Conservation (phyloP, 1,284 basidiomycete genomes). For the Mycena citricolor region DNA sequence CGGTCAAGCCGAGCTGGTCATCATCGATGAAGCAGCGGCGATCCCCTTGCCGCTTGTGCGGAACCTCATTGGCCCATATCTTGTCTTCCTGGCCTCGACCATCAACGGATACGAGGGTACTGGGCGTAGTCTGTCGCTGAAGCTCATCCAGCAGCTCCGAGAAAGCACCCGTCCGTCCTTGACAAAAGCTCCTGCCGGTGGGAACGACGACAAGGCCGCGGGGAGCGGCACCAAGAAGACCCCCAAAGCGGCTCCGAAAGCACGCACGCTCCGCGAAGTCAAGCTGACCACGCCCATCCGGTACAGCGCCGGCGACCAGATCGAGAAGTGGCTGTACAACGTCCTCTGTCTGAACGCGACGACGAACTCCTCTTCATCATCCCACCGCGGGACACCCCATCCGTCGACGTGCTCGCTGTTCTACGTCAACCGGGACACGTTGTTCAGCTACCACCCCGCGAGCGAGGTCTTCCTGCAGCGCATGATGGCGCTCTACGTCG, state of each 20-base stretch:
- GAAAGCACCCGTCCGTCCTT: constrained; percentile 78
- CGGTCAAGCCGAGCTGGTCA: constrained; percentile 95
- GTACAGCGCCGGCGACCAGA: constrained; percentile 83
- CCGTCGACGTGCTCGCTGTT: constrained; percentile 93
- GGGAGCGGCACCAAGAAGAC: constrained; percentile 46
- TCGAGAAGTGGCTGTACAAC: constrained; percentile 94
- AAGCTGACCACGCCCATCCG: constrained; percentile 96
- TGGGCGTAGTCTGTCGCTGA: constrained; percentile 94
- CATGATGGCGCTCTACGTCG: constrained; percentile 98
- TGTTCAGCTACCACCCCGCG: constrained; percentile 97
- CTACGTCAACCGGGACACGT: constrained; percentile 93
- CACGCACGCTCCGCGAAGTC: constrained; percentile 87
- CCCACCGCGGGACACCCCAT: constrained; percentile 85
- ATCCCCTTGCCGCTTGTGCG: constrained; percentile 95
- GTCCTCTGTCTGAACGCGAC: constrained; percentile 95
- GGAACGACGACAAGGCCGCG: constrained; percentile 44
- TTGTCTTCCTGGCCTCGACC: constrained; percentile 97
- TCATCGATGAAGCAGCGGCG: constrained; percentile 98
- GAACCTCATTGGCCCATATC: constrained; percentile 94
- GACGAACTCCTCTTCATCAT: constrained; percentile 56
- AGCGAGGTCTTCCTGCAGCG: constrained; percentile 96
- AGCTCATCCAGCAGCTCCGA: constrained; percentile 95
- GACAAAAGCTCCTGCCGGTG: constrained; percentile 51
- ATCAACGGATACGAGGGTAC: constrained; percentile 99
- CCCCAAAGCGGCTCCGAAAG: constrained; percentile 60